Evolutionary conservation across 2,329 filamentous ascomycete genomes (phyloP).

Genomic region (Fusarium haematococcum): DNA sequence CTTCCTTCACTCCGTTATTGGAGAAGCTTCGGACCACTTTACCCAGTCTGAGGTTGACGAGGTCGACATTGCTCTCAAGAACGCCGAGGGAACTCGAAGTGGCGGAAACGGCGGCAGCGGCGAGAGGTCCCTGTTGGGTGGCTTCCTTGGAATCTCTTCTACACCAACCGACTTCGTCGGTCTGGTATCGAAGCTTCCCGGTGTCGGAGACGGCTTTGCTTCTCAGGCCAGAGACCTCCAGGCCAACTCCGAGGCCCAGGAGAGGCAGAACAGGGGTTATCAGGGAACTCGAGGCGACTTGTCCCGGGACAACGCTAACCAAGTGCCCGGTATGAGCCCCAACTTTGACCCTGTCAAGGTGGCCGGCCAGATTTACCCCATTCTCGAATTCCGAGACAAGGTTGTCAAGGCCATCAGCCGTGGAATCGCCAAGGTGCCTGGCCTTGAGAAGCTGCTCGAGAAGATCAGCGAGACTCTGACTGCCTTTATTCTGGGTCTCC

Average conservation of each 20-base stretch:
- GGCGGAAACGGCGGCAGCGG: conserved; percentile 50
- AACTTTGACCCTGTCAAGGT: conserved; percentile 84
- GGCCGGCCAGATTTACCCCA: conserved; percentile 88
- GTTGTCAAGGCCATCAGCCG: conserved; percentile 89
- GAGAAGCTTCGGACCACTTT: conserved; percentile 85
- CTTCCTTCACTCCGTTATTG: conserved; percentile 82
- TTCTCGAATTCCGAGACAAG: conserved; percentile 92
- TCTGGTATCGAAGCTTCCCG: conserved; percentile 81
- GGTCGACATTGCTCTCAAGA: conserved; percentile 79
- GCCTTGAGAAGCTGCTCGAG: conserved; percentile 89
- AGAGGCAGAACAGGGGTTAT: conserved; percentile 63
- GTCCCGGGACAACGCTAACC: conserved; percentile 61
- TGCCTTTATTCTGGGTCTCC: conserved; percentile 88
- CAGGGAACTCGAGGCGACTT: conserved; percentile 50
- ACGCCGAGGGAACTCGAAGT: conserved; percentile 66
- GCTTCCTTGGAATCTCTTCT: conserved; percentile 55
- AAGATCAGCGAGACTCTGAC: conserved; percentile 94
- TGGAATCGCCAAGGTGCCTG: conserved; percentile 91
- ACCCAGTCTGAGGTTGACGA: conserved; percentile 88
- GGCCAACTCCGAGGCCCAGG: conserved; percentile 71
- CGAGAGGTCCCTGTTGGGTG: conserved; percentile 50
- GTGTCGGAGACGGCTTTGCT: conserved; percentile 73
- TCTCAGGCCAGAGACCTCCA: conserved; percentile 74
- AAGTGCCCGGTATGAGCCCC: conserved; percentile 79
- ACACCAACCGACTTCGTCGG: conserved; percentile 72